Conservation (phyloP, 805 yeast genomes). For the Naumovozyma baii region DNA sequence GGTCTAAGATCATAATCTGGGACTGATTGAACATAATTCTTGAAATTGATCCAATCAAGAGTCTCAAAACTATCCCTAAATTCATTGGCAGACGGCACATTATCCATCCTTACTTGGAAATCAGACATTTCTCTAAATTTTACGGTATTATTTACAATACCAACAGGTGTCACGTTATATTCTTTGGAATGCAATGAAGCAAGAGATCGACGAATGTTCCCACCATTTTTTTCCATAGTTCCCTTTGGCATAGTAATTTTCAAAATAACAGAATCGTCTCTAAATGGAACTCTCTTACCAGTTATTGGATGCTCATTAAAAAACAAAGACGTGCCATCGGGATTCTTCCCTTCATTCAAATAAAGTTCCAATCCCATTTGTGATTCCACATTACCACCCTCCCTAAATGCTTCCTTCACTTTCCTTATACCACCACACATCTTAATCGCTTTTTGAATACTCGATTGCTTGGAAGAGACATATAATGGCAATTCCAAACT, state of each 20-base stretch:
- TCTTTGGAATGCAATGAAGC: conserved; percentile 29
- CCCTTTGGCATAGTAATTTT: conserved; percentile 54
- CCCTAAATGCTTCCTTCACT: conserved; percentile 28
- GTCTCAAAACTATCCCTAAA: conserved; percentile 23
- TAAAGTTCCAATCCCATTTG: conserved; percentile 25
- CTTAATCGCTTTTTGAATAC: conserved; percentile 51
- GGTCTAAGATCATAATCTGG: conserved; percentile 33
- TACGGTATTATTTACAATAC: conserved; percentile 56
- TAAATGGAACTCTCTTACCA: conserved; percentile 37
- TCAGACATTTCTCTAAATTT: conserved; percentile 82
- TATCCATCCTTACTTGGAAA: conserved; percentile 62
- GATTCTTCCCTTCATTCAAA: conserved; percentile 33
- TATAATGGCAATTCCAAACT: conserved; percentile 72
- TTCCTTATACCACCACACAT: conserved; percentile 57
- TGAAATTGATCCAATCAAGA: conserved; percentile 25
- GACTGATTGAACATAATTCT: conserved; percentile 26
- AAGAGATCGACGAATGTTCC: conserved; percentile 37
- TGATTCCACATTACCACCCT: conserved; percentile 17
- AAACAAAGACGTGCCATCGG: conserved; percentile 28
- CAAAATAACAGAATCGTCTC: conserved; percentile 48
- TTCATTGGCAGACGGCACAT: conserved; percentile 40
- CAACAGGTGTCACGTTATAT: conserved; percentile 48
- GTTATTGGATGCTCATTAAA: conserved; percentile 53
- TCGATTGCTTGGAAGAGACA: conserved; percentile 36
- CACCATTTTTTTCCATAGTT: conserved; percentile 34